Evolutionary conservation across 768 basidiomycete genomes (phyloP).

Genomic region (Rhizopogon vesiculosus): DNA sequence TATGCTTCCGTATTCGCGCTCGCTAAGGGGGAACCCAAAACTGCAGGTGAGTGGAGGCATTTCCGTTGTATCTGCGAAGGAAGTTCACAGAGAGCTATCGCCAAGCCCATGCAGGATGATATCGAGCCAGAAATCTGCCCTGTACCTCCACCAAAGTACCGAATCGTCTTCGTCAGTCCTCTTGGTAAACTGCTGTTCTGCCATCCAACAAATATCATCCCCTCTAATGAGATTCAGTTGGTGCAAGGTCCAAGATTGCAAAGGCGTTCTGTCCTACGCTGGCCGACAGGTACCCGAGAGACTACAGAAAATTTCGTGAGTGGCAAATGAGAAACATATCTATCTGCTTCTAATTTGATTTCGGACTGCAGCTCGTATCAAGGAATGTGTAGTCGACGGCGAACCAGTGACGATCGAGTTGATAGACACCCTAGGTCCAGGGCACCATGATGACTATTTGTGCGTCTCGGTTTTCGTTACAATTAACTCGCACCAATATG

Average conservation of each 20-base stretch:
- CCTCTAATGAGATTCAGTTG: background rate
- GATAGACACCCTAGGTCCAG: background rate
- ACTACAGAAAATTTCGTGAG: background rate
- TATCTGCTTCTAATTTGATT: no score
- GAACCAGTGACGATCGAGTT: background rate
- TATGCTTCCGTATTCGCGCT: background rate
- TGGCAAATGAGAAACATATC: background rate
- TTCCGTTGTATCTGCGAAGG: background rate
- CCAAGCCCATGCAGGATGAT: background rate
- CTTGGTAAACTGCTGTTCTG: background rate
- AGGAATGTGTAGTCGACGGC: background rate
- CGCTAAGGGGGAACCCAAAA: background rate
- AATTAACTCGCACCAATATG: background rate
- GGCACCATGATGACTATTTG: background rate
- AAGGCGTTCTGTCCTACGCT: background rate
- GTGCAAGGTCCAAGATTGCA: background rate
- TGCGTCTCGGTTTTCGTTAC: background rate
- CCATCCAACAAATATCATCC: no score
- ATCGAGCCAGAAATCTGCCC: background rate
- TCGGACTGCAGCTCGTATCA: background rate
- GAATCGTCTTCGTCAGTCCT: background rate
- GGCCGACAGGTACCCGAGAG: background rate
- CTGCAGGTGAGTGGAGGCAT: background rate
- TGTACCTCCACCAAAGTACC: background rate
- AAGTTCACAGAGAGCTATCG: background rate